Base-by-base conservation (phyloP, 2,329 filamentous ascomycete species). In the Cytospora mali region DNA sequence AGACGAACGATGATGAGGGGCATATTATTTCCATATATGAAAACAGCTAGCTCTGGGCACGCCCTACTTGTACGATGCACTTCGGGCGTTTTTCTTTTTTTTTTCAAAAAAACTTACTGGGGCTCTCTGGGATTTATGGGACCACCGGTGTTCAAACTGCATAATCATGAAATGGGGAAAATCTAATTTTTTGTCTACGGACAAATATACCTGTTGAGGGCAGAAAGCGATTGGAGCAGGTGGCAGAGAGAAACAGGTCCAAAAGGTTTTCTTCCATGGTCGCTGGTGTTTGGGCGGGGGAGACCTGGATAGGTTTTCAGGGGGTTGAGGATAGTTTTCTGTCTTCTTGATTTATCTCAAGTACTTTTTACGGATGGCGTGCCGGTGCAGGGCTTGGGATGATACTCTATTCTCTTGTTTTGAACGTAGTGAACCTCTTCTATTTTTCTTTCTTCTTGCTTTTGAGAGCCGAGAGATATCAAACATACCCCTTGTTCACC, bases 131-230 rank as follows among this genome's bases (percentile, higher is more conserved):
- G 53, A 52, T 62, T 52, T 48, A 48, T 53, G 51, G 56, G 35
- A 21, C 27, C 51, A 35, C 31, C 53, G 57, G 39, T 62, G 31
- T 51, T 57, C 35, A n/a, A 28, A 56, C 46, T 63, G 63, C 61
- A 65, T 65, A 57, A 35, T 58, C 59, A 55, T 54, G 21, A 52
- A 55, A 21, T n/a, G n/a, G 25, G 63, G 53, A 58, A 54, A 62
- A 57, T 42, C 52, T 53, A 62, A 55, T 60, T 29, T 14, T 50
- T 31, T 58, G 28, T 29, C 46, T 27, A 46, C 51, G 60, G 60
- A 53, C 28, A 50, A 55, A 18, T 11, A 27, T 23, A 27, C 48
- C 25, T n/a, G 23, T 42, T 27, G 39, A 52, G 23, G n/a, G 53
- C 46, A 55, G 52, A 35, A 27, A 23, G 31, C 18, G 53, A 39